A percentile compares a stretch with the other conserved stretches of the same genome.
Conservation (phyloP, 768 basidiomycete species). For the Amanita muscaria region DNA sequence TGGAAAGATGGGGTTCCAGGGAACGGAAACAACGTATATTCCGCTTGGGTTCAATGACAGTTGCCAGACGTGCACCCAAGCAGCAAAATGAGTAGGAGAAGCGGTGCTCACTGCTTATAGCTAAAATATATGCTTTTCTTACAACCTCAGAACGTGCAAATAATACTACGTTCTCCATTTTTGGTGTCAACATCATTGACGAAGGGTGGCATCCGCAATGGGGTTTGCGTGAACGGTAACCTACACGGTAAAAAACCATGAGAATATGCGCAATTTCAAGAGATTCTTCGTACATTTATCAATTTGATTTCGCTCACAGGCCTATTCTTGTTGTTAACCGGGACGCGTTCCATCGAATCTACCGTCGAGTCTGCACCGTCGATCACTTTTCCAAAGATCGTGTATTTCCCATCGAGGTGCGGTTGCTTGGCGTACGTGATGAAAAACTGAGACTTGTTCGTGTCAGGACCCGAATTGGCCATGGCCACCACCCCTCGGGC, state of each 20-base stretch:
- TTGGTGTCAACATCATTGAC: constrained; percentile 26
- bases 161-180: no score
- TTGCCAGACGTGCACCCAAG: no score
- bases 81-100: no score
- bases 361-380: constrained; percentile 93
- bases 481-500: constrained; percentile 91
- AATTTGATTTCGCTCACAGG: constrained; percentile 83
- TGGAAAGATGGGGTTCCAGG: no score
- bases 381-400: constrained; percentile 96
- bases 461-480: constrained; percentile 93
- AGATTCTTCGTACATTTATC: constrained; percentile 47
- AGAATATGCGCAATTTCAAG: constrained; percentile 5
- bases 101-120: no score
- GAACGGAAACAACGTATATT: no score
- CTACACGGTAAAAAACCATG: constrained; percentile 28
- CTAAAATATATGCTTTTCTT: no score
- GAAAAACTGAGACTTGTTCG: constrained; percentile 90
- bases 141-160: no score
- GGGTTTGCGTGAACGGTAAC: constrained; percentile 92
- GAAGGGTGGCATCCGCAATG: constrained; percentile 68
- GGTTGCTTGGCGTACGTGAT: constrained; percentile 88
- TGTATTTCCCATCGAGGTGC: constrained; percentile 90
- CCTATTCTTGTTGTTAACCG: constrained; percentile 85
- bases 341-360: constrained; percentile 88
- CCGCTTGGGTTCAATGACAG: no score